Conservation (phyloP, 1,284 basidiomycete species). For the Sparassis latifolia region DNA sequence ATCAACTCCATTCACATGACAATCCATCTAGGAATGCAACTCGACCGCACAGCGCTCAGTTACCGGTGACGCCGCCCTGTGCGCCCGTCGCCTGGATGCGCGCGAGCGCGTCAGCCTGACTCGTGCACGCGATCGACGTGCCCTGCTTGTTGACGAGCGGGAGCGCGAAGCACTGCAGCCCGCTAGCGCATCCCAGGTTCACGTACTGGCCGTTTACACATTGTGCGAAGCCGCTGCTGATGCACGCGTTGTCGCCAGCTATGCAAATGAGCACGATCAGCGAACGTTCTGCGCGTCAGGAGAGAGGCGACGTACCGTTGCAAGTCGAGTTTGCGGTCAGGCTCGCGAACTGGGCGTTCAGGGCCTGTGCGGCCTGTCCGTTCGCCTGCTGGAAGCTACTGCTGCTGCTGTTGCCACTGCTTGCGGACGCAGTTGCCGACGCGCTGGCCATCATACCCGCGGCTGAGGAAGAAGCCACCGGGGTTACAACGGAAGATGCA, state of each 20-base stretch:
- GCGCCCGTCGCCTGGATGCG: slow-evolving; percentile 49
- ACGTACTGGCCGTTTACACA: slow-evolving; percentile 42
- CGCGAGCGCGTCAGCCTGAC: slow-evolving; percentile 40
- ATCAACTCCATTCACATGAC: background rate
- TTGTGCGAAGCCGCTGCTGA: slow-evolving; percentile 28
- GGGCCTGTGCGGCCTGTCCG: slow-evolving; percentile 42
- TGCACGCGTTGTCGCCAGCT: slow-evolving; percentile 38
- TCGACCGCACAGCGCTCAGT: slow-evolving; percentile 5
- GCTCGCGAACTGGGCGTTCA: slow-evolving; percentile 42
- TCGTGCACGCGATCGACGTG: slow-evolving; percentile 51
- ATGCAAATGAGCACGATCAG: background rate
- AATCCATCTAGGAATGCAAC: background rate
- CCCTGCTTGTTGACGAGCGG: slow-evolving; percentile 53
- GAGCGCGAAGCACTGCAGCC: slow-evolving; percentile 43
- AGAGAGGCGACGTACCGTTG: slow-evolving; percentile 21
- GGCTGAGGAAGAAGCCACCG: background rate
- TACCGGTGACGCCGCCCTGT: slow-evolving; percentile 29
- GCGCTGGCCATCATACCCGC: background rate
- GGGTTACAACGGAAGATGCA: slow-evolving; percentile 3
- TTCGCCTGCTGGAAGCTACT: slow-evolving; percentile 34
- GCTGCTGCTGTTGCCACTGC: slow-evolving; percentile 12
- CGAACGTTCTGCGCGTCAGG: too few species aligned
- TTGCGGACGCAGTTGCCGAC: slow-evolving; percentile 13
- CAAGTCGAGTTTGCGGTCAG: slow-evolving; percentile 35
- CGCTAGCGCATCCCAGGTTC: slow-evolving; percentile 33